Evolutionary conservation across 495 filamentous ascomycete species (phyloP).

Genomic region (Massariosphaeria phaeospora): DNA sequence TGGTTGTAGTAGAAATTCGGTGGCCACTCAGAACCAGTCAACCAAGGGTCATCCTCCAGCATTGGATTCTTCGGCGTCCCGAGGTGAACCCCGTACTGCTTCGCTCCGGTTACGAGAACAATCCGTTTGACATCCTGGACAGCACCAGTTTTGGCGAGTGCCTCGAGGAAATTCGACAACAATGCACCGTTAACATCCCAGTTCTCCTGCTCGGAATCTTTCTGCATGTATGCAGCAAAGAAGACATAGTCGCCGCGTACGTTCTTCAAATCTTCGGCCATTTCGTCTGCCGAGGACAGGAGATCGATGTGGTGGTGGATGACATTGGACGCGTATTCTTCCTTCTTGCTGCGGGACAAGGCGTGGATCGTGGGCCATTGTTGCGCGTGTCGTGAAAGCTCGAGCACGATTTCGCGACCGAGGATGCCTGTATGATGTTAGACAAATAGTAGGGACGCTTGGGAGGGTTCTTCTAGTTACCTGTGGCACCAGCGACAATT

Average conservation of each 20-base stretch:
- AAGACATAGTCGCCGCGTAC: conserved; percentile 31
- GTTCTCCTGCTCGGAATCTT: conserved; percentile 45
- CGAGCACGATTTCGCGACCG: conserved; percentile 27
- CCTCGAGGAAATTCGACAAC: conserved; percentile 47
- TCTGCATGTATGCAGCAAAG: conserved; percentile 35
- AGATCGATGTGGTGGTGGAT: conserved; percentile 34
- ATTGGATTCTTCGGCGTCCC: conserved; percentile 45
- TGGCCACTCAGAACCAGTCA: conserved; percentile 41
- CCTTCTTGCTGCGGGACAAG: conserved; percentile 34
- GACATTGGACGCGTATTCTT: conserved; percentile 28
- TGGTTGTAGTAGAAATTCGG: conserved; percentile 54
- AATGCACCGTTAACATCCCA: conserved; percentile 44
- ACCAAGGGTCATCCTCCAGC: conserved; percentile 46
- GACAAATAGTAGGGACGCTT: no score
- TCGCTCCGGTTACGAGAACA: conserved; percentile 50
- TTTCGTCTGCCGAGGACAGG: conserved; percentile 25
- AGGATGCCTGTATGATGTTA: conserved; percentile 3
- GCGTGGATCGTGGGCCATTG: conserved; percentile 33
- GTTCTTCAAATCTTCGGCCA: conserved; percentile 28
- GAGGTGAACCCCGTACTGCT: conserved; percentile 51
- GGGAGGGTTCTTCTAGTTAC: no score
- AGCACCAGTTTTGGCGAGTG: conserved; percentile 42
- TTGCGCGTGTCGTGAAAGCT: conserved; percentile 22
- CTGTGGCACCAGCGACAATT: conserved; percentile 36
- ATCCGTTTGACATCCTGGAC: conserved; percentile 45